Evolutionary conservation across 163 green algal species (phyloP).

Genomic region (Chlamydomonas reinhardtii): DNA sequence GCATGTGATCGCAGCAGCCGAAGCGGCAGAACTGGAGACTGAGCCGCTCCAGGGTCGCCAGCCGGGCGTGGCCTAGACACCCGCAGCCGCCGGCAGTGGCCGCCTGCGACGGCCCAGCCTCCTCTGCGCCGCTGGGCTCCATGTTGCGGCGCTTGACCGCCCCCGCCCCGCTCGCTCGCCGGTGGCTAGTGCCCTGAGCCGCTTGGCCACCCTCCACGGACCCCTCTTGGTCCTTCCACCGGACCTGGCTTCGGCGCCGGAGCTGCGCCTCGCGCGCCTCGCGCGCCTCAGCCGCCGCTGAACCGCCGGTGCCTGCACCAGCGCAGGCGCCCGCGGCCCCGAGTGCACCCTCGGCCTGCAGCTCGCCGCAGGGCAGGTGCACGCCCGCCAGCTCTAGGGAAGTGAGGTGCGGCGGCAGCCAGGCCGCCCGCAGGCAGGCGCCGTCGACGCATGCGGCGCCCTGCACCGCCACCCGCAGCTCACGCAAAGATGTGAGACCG

Average conservation of each 20-base stretch:
- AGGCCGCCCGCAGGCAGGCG: conserved; percentile 2
- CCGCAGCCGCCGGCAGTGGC: not conserved
- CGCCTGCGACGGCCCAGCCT: not conserved
- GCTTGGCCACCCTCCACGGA: not conserved
- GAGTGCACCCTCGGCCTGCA: not conserved
- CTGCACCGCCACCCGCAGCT: conserved; percentile 28
- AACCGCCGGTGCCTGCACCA: not conserved
- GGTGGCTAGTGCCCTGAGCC: not conserved
- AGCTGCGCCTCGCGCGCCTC: not conserved
- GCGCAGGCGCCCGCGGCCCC: not conserved
- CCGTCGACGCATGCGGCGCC: conserved; percentile 9
- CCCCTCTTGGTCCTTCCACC: not conserved
- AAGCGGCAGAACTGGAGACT: conserved; percentile 11
- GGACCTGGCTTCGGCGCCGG: not conserved
- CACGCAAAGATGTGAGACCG: not conserved
- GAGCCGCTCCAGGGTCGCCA: conserved; percentile 5
- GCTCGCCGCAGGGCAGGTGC: conserved; percentile 3
- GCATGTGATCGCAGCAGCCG: conserved; percentile 18
- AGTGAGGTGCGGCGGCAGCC: conserved; percentile 21
- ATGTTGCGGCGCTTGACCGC: not conserved
- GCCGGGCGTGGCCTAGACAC: not conserved
- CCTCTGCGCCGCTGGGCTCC: not conserved
- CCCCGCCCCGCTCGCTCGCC: not conserved
- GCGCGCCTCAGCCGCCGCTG: not conserved
- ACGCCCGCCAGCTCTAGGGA: conserved; percentile 24